Evolutionary conservation across 257 asterid genomes (phyloP).

Genomic region (Gynochthodes officinalis): DNA sequence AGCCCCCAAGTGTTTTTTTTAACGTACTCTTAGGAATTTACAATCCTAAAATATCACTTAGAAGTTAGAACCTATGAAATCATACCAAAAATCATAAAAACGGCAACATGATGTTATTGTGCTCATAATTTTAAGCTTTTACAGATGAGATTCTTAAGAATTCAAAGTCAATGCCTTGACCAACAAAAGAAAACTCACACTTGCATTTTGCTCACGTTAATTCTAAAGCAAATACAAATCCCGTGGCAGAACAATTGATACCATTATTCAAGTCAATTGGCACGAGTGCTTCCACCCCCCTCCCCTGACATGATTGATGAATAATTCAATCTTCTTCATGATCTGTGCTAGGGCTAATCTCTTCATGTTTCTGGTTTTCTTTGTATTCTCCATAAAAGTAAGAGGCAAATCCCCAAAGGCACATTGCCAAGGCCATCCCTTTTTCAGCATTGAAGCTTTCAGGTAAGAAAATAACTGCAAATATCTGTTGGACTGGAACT

Average conservation of each 20-base stretch:
- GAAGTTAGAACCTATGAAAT: no score
- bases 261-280: background rate
- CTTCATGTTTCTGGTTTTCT: background rate
- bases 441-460: conserved; percentile 32
- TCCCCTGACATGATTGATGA: background rate
- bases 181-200: background rate
- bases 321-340: conserved; percentile 22
- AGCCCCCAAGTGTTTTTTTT: no score
- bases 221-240: no score
- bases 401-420: conserved; percentile 39
- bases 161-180: no score
- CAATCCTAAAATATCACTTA: no score
- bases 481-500: conserved; percentile 31
- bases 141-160: no score
- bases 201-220: background rate
- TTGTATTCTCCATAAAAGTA: conserved; percentile 36
- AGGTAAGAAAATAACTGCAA: conserved; percentile 31
- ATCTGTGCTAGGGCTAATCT: background rate
- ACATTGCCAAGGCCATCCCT: conserved; percentile 33
- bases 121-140: no score
- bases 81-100: no score
- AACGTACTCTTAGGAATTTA: no score
- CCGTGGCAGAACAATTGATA: background rate
- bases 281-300: no score
- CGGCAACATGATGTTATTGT: no score